Evolutionary conservation across 495 filamentous ascomycete species (phyloP).

Genomic region (Aspergillus baeticus): DNA sequence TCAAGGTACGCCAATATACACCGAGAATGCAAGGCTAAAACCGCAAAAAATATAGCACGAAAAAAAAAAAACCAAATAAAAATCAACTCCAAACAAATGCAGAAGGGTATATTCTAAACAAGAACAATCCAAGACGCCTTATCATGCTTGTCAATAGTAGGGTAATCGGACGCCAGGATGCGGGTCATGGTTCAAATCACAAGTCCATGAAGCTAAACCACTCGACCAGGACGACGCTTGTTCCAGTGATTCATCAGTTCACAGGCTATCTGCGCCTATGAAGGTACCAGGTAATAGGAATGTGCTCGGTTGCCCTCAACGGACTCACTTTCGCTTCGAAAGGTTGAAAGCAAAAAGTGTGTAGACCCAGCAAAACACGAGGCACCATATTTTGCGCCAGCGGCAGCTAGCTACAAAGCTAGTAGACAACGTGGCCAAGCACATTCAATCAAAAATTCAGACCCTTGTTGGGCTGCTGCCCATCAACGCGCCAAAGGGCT

Average conservation of each 20-base stretch:
- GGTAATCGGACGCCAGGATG: not conserved
- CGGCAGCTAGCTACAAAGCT: too few species aligned
- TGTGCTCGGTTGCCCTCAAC: too few species aligned
- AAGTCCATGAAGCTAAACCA: conserved; percentile 7
- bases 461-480: too few species aligned
- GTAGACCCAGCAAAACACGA: too few species aligned
- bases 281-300: too few species aligned
- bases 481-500: too few species aligned
- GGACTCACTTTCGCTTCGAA: not conserved
- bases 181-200: not conserved
- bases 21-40: conserved; percentile 13
- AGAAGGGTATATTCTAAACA: conserved; percentile 17
- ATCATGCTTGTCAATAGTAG: conserved; percentile 6
- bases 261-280: too few species aligned
- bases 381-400: too few species aligned
- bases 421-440: too few species aligned
- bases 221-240: not conserved
- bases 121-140: conserved; percentile 5
- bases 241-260: too few species aligned
- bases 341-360: too few species aligned
- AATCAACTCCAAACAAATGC: conserved; percentile 8
- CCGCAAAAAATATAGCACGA: conserved; percentile 5
- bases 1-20: conserved; percentile 7
- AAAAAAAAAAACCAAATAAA: conserved; percentile 11
- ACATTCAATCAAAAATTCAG: too few species aligned